These are phyloP conservation scores for Noccaea bulbosa DNA, from an alignment of 345 rosid species.

Conservation along the genomic window DNA sequence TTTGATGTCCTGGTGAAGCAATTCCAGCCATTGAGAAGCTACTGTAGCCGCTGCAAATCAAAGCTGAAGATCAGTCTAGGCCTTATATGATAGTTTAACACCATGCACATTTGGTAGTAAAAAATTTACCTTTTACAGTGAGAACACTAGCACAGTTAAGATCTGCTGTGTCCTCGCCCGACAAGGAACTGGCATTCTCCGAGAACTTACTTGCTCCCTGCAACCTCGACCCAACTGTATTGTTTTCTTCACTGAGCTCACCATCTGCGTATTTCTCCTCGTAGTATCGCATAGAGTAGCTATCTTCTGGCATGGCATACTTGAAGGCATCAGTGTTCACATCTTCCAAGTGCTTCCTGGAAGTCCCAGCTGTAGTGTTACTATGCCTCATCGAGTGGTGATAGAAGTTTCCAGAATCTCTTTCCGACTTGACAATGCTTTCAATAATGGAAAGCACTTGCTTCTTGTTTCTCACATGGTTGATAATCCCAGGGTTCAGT, in stretches of 20 bases:
- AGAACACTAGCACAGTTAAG: constrained; percentile 41
- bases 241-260: constrained; percentile 36
- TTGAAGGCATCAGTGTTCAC: constrained; percentile 24
- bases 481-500: constrained; percentile 88
- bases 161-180: constrained; percentile 25
- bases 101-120: neutral
- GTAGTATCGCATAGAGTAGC: constrained; percentile 10
- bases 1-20: constrained; percentile 86
- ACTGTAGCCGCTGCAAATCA: constrained; percentile 77
- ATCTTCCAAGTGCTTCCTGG: constrained; percentile 31
- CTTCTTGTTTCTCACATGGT: constrained; percentile 88
- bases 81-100: neutral
- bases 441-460: constrained; percentile 96
- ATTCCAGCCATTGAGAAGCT: constrained; percentile 93
- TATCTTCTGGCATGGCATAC: constrained; percentile 31
- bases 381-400: constrained; percentile 15
- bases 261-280: constrained; percentile 29
- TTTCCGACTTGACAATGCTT: constrained; percentile 66
- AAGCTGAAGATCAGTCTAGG: constrained; percentile 27
- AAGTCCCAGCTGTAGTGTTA: constrained; percentile 19
- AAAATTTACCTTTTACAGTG: constrained; percentile 43
- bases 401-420: constrained; percentile 33
- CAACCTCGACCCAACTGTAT: constrained; percentile 24
- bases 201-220: constrained; percentile 14
- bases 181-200: constrained; percentile 36